phyloP scores from a whole-genome alignment of 305 asterid species.

The Solanum aculeatissimum region DNA sequence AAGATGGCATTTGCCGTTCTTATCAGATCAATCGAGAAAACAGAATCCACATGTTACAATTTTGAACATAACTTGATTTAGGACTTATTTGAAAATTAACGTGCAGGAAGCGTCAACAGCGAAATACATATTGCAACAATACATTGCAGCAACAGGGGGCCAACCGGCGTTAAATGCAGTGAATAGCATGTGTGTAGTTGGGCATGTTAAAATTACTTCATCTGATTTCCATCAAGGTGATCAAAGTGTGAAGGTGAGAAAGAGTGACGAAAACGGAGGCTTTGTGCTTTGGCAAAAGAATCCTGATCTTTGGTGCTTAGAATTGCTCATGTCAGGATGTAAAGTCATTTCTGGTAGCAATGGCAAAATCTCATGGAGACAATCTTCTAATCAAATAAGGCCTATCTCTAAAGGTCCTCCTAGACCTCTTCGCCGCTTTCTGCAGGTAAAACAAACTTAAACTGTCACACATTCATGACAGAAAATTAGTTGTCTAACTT shows the following conservation, averaged over 20 bases:
- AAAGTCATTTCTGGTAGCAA: conserved; percentile 84
- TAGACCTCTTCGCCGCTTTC: conserved; percentile 69
- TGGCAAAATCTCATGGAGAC: conserved; percentile 67
- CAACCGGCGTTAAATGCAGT: conserved; percentile 47
- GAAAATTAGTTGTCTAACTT: no score
- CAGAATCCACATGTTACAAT: neutral
- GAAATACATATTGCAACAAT: conserved; percentile 85
- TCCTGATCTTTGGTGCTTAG: conserved; percentile 84
- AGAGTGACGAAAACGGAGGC: conserved; percentile 60
- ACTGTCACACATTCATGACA: neutral
- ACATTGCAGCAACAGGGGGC: conserved; percentile 91
- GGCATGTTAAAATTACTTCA: conserved; percentile 57
- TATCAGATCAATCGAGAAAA: neutral
- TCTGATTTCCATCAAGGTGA: conserved; percentile 46
- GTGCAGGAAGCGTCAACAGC: conserved; percentile 95
- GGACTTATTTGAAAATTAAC: no score
- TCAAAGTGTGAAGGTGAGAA: conserved; percentile 23
- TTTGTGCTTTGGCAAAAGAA: conserved; percentile 89
- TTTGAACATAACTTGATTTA: neutral
- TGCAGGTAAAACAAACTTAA: conserved; percentile 43
- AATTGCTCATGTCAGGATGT: conserved; percentile 68
- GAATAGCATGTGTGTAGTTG: conserved; percentile 79
- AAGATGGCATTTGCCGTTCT: neutral
- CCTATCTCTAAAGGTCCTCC: conserved; percentile 60
- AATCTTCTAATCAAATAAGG: conserved; percentile 43